Evolutionary conservation across 768 basidiomycete genomes (phyloP), one percentile per base, ranked within the genome.

Genomic region (Amanita fuliginea): DNA sequence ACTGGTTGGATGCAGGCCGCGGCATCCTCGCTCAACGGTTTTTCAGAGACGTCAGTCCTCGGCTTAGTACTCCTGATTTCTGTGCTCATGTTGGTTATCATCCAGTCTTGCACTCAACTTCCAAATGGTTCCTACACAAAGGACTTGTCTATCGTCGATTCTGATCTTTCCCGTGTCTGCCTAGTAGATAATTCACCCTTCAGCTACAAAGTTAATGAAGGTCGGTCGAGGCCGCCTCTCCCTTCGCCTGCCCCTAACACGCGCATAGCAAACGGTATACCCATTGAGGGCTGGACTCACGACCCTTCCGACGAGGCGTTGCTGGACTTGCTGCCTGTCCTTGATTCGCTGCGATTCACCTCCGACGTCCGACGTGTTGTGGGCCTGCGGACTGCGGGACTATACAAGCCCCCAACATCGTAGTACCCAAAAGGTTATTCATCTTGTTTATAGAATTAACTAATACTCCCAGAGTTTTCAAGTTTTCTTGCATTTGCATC

Each of bases 221-320:
- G 95, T 95, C n/a, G 51, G 70, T 62, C n/a, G 10, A 13, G 11
- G 8, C 21, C 7, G 9, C 44, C 22, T 21, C 26, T 45, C 34
- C 9, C 42, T 36, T 49, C 28, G 48, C 18, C 19, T 45, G 24
- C 42, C 16, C 11, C 19, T 39, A 18, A 45, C 32, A 42, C 46
- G 52, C 24, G 43, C 47, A 40, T 62, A 98, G 96, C 90, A 47
- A 99, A 99, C 64, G 96, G 93, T 46, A 92, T 99, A 60, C 96
- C 96, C 30, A 91, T 99, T 66, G 95, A 98, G 73, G 96, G 96
- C 43, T 98, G 96, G 96, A 97, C 93, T 19, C 85, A 93, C 53
- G 96, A 99, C 67, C 94, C 91, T 28, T 81, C 83, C 52, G 96
- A 99, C 68, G 91, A 98, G 67, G 96, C 95, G 18, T 72, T 99